Evolutionary conservation across 1,284 basidiomycete genomes (phyloP), one percentile per base, ranked within the genome.

Genomic region (Ganoderma resinaceum): DNA sequence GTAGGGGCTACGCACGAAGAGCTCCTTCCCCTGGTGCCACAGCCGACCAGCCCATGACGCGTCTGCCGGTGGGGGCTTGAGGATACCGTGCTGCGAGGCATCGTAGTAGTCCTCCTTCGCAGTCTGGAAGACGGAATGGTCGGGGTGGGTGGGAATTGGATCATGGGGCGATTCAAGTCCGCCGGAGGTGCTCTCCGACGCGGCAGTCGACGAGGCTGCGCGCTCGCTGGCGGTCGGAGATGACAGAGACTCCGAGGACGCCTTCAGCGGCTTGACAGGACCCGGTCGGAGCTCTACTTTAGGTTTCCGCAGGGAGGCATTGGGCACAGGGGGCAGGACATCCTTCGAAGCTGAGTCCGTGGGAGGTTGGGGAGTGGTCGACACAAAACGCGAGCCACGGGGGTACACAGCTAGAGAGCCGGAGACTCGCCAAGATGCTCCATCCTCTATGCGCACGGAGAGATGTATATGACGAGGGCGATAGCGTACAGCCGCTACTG

Each of bases 21-120:
- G 83, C 76, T 94, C 85, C 71, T 91, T 83, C 14, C 81, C 87
- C 72, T 92, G 90, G 74, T 94, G 93, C 38, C 85, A 80, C 23
- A 91, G 83, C 61, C 82, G 84, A 66, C 81, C 83, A 53, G 88
- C 80, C 78, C 84, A 84, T 14, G 85, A 85, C 3, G 91, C 89
- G 74, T 85, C 84, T 37, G 83, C 80, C 0, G 91, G 91, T 0
- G 91, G 87, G 7, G 92, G 89, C 6, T 77, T 80, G 37, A 95
- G 81, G 42, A 93, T 87, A 16, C 92, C 93, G 69, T 90, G 89
- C 35, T 85, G 81, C 61, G 86, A 83, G 33, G 93, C 93, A 63
- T 90, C 85, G 35, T 83, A 80, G 37, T 91, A 83, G 75, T 94
- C 93, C 43, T 86, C 83, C 70, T 88, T 86, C 4, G 88, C 85